These are phyloP conservation scores for Sphenostylis stenocarpa DNA, from an alignment of 306 rosid species.

Conservation along the genomic window DNA sequence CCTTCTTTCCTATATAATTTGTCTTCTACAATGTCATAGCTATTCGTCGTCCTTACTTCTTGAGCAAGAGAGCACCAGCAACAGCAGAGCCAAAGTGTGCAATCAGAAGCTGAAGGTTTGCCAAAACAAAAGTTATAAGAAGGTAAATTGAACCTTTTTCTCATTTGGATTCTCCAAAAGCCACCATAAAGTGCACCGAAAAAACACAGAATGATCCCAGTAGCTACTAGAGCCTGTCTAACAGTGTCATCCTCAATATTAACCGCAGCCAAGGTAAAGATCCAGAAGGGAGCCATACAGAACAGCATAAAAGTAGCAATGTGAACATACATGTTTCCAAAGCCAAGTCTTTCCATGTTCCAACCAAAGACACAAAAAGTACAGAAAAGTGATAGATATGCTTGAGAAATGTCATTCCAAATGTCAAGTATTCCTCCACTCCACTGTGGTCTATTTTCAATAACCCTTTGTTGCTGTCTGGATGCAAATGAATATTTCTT, in stretches of 20 bases:
- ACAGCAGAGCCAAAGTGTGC: constrained; percentile 85
- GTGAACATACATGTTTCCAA: constrained; percentile 94
- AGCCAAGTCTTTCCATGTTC: constrained; percentile 98
- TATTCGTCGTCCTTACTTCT: constrained; percentile 74
- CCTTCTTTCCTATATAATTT: constrained; percentile 48
- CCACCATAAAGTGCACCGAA: constrained; percentile 94
- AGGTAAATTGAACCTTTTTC: constrained; percentile 89
- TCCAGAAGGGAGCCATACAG: constrained; percentile 96
- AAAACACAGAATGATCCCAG: constrained; percentile 72
- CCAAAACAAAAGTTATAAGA: constrained; percentile 76
- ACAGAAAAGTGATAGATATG: constrained; percentile 85
- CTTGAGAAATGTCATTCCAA: constrained; percentile 81
- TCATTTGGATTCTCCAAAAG: constrained; percentile 99
- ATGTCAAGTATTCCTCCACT: constrained; percentile 86
- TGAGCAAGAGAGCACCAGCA: constrained; percentile 98
- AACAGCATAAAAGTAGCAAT: constrained; percentile 85
- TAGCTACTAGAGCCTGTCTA: constrained; percentile 58
- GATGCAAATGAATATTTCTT: constrained; percentile 74
- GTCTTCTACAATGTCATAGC: constrained; percentile 62
- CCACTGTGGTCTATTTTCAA: constrained; percentile 65
- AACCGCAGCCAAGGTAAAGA: constrained; percentile 87
- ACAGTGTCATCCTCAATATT: constrained; percentile 72
- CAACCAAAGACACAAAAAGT: constrained; percentile 88
- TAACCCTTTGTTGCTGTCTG: constrained; percentile 36
- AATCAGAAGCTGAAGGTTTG: constrained; percentile 66